phyloP scores from a whole-genome alignment of 108 stramenopile genomes.

The Cyclotella kingstonii region DNA sequence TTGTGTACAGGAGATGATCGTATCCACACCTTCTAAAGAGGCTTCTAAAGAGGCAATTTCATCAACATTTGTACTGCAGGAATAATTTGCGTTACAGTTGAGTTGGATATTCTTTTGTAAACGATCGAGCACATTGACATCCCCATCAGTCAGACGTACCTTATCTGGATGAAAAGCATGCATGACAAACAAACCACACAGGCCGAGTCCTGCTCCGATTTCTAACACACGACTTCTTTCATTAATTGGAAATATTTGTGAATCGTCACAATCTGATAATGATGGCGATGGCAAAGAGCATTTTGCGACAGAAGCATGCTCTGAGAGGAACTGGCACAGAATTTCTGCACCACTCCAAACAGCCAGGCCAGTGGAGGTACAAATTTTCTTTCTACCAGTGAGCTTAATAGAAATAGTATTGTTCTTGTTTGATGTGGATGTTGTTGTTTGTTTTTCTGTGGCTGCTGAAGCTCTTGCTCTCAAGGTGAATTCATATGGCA shows the following conservation, averaged over 20 bases:
- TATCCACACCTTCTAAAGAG: no score
- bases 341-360: slow-evolving; percentile 11
- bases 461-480: slow-evolving; percentile 6
- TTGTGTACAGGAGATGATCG: slow-evolving; percentile 6
- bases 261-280: no score
- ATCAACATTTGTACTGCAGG: no score
- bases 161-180: slow-evolving; percentile 1
- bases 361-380: slow-evolving; percentile 7
- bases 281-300: no score
- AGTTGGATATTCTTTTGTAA: slow-evolving; percentile 6
- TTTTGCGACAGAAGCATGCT: no score
- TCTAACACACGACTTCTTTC: slow-evolving; percentile 5
- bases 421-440: no score
- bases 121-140: slow-evolving; percentile 6
- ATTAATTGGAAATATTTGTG: no score
- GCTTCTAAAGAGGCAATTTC: no score
- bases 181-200: slow-evolving; percentile 2
- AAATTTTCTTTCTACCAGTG: neutral
- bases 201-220: slow-evolving; percentile 2
- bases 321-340: slow-evolving; percentile 1
- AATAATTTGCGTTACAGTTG: neutral
- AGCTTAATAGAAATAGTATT: slow-evolving; percentile 2
- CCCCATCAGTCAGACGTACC: neutral
- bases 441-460: no score
- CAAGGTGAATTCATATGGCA: neutral